phyloP scores from a whole-genome alignment of 148 eudicot species.

The Fallopia convolvulus region DNA sequence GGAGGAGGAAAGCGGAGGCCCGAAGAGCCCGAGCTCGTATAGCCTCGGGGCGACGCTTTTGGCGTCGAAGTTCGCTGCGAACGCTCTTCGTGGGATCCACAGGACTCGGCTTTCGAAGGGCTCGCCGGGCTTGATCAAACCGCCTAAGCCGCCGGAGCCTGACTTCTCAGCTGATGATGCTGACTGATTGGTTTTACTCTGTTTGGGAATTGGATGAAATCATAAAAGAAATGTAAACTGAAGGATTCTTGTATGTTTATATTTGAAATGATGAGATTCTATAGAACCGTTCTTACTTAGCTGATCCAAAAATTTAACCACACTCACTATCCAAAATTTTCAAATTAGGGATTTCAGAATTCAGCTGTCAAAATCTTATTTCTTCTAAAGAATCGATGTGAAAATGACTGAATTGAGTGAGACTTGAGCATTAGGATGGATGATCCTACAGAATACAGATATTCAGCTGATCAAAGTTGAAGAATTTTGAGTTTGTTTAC shows the following conservation, averaged over 20 bases:
- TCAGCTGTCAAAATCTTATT: no score
- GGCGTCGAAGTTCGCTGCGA: slow-evolving; percentile 12
- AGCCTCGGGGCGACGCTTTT: background rate
- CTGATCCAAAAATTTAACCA: background rate
- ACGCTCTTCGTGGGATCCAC: background rate
- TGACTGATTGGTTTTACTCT: background rate
- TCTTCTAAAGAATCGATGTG: no score
- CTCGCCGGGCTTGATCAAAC: slow-evolving; percentile 12
- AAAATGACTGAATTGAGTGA: no score
- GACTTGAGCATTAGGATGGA: no score
- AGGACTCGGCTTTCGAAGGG: slow-evolving; percentile 12
- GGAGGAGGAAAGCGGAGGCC: background rate
- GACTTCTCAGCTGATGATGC: background rate
- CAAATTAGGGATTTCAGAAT: no score
- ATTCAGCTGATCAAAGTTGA: no score
- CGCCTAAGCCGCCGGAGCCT: slow-evolving; percentile 2
- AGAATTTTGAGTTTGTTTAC: no score
- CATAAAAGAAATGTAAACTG: background rate
- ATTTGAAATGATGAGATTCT: background rate
- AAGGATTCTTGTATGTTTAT: background rate
- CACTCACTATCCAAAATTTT: background rate
- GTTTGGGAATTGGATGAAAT: background rate
- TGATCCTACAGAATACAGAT: no score
- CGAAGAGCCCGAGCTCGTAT: background rate
- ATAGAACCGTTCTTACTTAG: background rate